Evolutionary conservation across 2,329 filamentous ascomycete species (phyloP).

Genomic region (Chaetomiaceae sp.): DNA sequence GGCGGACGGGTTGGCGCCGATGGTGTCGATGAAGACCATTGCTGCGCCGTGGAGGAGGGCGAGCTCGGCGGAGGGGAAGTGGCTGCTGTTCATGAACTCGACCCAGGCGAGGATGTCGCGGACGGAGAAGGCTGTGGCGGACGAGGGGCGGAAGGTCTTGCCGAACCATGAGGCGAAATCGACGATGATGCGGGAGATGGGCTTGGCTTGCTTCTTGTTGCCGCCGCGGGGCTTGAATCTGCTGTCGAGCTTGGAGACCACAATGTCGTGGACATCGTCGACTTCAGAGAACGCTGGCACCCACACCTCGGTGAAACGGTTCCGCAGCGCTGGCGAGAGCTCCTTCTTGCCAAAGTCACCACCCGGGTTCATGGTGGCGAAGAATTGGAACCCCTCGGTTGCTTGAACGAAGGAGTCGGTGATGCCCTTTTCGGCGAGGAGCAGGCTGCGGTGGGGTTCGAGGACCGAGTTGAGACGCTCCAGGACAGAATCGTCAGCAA

Average conservation of each 20-base stretch:
- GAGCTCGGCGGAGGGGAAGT: slow-evolving; percentile 41
- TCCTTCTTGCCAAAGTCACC: slow-evolving; percentile 98
- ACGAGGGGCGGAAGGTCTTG: slow-evolving; percentile 68
- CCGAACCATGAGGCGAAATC: slow-evolving; percentile 94
- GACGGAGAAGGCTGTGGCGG: slow-evolving; percentile 77
- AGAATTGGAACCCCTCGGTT: slow-evolving; percentile 80
- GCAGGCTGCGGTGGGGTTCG: slow-evolving; percentile 77
- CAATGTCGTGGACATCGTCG: slow-evolving; percentile 83
- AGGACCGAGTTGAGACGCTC: slow-evolving; percentile 96
- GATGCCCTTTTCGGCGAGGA: slow-evolving; percentile 91
- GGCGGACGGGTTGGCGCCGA: slow-evolving; percentile 91
- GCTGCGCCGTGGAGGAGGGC: slow-evolving; percentile 77
- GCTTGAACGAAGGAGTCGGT: slow-evolving; percentile 76
- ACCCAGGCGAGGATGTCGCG: slow-evolving; percentile 92
- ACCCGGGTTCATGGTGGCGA: slow-evolving; percentile 98
- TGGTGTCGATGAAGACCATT: slow-evolving; percentile 91
- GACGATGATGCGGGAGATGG: slow-evolving; percentile 66
- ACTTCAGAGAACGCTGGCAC: slow-evolving; percentile 81
- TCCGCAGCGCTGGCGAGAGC: slow-evolving; percentile 87
- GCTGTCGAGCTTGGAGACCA: slow-evolving; percentile 65
- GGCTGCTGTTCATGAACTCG: slow-evolving; percentile 75
- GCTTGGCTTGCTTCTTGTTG: slow-evolving; percentile 18
- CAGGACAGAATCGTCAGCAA: slow-evolving; percentile 94
- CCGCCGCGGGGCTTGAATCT: slow-evolving; percentile 37
- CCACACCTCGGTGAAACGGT: slow-evolving; percentile 99